Conservation (phyloP, 345 rosid species). For the Hibiscus mutabilis region DNA sequence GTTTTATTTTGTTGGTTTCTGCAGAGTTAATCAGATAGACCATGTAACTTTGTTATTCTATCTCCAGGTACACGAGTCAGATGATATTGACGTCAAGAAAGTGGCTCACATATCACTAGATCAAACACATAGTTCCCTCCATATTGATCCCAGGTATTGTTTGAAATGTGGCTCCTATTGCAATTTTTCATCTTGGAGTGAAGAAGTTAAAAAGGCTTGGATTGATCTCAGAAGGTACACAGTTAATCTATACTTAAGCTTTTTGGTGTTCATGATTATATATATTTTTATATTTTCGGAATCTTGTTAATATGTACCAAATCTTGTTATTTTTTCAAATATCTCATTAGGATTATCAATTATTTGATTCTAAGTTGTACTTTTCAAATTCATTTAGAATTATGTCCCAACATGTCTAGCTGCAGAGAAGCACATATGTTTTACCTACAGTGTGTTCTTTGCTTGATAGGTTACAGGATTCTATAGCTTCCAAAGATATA, state of each 20-base stretch:
- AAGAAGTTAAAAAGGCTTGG: slow-evolving; percentile 44
- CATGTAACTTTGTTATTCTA: slow-evolving; percentile 8
- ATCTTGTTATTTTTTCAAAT: neutral
- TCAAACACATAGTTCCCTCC: slow-evolving; percentile 18
- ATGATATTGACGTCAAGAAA: slow-evolving; percentile 20
- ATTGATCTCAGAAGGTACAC: slow-evolving; percentile 42
- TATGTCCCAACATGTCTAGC: neutral
- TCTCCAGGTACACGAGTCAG: slow-evolving; percentile 29
- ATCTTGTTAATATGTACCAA: neutral
- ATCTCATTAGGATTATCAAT: neutral
- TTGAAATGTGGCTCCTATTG: slow-evolving; percentile 51
- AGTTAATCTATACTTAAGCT: neutral
- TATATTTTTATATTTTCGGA: neutral
- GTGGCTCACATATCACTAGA: slow-evolving; percentile 27
- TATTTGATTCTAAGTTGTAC: neutral
- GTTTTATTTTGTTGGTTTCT: neutral
- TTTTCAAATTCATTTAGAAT: neutral
- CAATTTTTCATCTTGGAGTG: slow-evolving; percentile 34
- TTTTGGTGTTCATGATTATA: neutral
- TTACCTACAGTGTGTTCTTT: slow-evolving; percentile 9
- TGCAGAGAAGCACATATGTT: neutral
- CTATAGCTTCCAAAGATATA: slow-evolving; percentile 28
- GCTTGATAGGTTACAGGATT: slow-evolving; percentile 48
- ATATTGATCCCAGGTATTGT: slow-evolving; percentile 42
- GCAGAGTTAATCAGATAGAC: neutral